Conservation (phyloP, 805 yeast species). For the Kluyveromyces aestuarii region DNA sequence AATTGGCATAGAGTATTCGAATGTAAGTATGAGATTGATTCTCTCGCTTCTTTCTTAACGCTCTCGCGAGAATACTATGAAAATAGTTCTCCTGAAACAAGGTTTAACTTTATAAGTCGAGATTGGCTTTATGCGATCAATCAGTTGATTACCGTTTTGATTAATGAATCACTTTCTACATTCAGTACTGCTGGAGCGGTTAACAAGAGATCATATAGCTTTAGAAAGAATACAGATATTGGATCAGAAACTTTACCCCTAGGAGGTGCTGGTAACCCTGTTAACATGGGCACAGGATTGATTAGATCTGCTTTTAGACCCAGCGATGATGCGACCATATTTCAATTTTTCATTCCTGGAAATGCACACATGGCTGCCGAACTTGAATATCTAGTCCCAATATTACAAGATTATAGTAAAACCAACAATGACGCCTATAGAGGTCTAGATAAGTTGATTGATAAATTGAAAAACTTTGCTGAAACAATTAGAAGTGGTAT, state of each 20-base stretch:
- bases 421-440: slow-evolving; percentile 21
- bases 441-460: slow-evolving; percentile 22
- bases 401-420: slow-evolving; percentile 15
- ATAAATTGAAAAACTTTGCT: slow-evolving; percentile 31
- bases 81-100: slow-evolving; percentile 40
- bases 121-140: slow-evolving; percentile 54
- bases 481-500: slow-evolving; percentile 44
- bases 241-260: slow-evolving; percentile 79
- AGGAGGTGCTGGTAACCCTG: slow-evolving; percentile 80
- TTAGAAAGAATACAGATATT: slow-evolving; percentile 61
- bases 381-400: slow-evolving; percentile 32
- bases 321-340: slow-evolving; percentile 78
- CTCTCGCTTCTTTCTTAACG: slow-evolving; percentile 73
- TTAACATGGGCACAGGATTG: slow-evolving; percentile 57
- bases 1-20: slow-evolving; percentile 71
- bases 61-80: slow-evolving; percentile 62
- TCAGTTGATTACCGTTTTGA: slow-evolving; percentile 41
- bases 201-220: slow-evolving; percentile 46
- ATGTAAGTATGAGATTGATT: slow-evolving; percentile 84
- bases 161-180: slow-evolving; percentile 54
- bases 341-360: slow-evolving; percentile 77
- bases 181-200: slow-evolving; percentile 35
- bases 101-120: slow-evolving; percentile 32
- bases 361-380: slow-evolving; percentile 70
- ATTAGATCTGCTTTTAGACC: slow-evolving; percentile 83